Conservation (phyloP, 169 alveolate genomes). For the Plasmodium reichenowi region DNA sequence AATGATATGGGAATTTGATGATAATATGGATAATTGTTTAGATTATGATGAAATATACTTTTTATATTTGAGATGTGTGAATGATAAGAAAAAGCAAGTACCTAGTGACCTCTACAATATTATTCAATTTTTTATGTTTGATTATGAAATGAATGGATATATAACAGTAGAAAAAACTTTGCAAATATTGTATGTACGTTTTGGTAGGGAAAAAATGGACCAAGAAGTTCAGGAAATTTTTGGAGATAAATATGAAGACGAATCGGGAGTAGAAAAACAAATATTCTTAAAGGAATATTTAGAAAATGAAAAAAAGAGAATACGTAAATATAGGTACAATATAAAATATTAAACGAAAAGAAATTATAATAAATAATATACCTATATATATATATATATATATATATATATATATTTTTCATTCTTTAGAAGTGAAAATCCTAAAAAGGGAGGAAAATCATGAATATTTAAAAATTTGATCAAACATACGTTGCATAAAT, state of each 20-base stretch:
- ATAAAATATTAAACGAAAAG: not conserved
- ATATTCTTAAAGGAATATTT: constrained; percentile 47
- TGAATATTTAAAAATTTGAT: not conserved
- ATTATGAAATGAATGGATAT: constrained; percentile 74
- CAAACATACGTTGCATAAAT: too few species aligned
- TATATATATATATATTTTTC: not conserved
- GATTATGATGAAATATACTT: constrained; percentile 74
- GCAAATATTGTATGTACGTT: constrained; percentile 72
- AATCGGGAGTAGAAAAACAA: constrained; percentile 69
- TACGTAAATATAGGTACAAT: constrained; percentile 46
- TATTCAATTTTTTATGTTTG: constrained; percentile 73
- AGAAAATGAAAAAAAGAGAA: constrained; percentile 64
- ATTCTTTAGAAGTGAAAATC: constrained; percentile 29
- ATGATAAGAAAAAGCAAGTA: constrained; percentile 63
- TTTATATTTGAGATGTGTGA: constrained; percentile 58
- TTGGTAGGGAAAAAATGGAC: constrained; percentile 74
- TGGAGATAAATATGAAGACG: constrained; percentile 74
- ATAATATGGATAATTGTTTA: constrained; percentile 70
- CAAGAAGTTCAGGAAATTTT: constrained; percentile 68
- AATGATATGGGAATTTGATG: constrained; percentile 75
- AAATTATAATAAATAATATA: not conserved
- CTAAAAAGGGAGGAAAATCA: constrained; percentile 36
- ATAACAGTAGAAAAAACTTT: constrained; percentile 73
- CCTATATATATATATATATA: constrained; percentile 3
- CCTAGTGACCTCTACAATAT: constrained; percentile 73